These are phyloP conservation scores for Persicaria maculosa DNA, from an alignment of 148 eudicot genomes.

Conservation along the genomic window DNA sequence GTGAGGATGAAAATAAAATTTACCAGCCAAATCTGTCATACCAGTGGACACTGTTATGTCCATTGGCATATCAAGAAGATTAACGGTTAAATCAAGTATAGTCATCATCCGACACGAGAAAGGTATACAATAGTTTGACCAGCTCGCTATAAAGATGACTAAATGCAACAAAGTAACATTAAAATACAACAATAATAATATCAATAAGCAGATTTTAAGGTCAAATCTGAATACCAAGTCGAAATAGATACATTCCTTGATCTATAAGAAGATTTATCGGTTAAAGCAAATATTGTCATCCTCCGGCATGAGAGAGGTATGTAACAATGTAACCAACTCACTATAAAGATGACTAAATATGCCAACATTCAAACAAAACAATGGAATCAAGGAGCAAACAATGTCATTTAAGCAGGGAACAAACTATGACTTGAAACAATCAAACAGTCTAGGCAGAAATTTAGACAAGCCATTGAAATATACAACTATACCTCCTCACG, in stretches of 20 bases:
- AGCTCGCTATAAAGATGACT: background rate
- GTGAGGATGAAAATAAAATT: background rate
- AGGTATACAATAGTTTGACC: background rate
- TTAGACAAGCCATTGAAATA: background rate
- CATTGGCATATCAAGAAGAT: background rate
- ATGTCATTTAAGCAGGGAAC: too few species aligned
- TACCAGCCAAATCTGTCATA: background rate
- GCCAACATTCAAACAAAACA: background rate
- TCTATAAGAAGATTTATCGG: background rate
- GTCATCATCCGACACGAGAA: background rate
- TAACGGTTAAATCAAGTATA: background rate
- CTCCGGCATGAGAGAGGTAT: slow-evolving; percentile 45
- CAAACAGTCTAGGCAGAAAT: background rate
- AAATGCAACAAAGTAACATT: background rate
- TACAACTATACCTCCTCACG: slow-evolving; percentile 48
- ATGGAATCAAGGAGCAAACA: too few species aligned
- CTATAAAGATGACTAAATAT: slow-evolving; percentile 46
- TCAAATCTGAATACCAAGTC: background rate
- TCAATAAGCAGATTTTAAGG: background rate
- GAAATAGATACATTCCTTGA: slow-evolving; percentile 6
- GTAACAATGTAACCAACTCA: slow-evolving; percentile 27
- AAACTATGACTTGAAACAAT: background rate
- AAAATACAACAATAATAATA: too few species aligned
- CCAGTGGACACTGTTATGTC: background rate
- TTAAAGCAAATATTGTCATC: slow-evolving; percentile 29